phyloP scores from a whole-genome alignment of 192 early-diverging fungal species.

The Phycomyces nitens region DNA sequence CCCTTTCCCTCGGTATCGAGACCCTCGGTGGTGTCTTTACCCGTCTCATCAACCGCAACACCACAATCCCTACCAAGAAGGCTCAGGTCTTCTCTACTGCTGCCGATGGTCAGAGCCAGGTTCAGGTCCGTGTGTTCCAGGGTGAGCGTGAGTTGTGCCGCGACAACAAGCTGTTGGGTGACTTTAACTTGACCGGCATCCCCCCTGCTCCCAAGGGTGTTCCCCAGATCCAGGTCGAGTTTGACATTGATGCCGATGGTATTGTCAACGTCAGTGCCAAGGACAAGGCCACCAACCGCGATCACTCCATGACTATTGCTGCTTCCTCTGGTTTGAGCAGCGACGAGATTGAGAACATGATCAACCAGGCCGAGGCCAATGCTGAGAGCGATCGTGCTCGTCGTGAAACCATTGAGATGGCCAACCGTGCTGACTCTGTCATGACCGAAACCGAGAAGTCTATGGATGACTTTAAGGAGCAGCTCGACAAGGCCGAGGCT shows the following conservation, averaged over 20 bases:
- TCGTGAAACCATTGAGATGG: constrained; percentile 91
- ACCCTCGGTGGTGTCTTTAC: constrained; percentile 98
- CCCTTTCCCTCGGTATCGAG: constrained; percentile 97
- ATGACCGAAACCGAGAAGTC: constrained; percentile 93
- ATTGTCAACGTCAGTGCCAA: constrained; percentile 96
- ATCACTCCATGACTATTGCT: constrained; percentile 94
- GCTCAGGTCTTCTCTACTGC: constrained; percentile 99
- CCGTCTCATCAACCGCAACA: constrained; percentile 94
- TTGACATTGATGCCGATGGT: constrained; percentile 99
- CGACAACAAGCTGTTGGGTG: constrained; percentile 97
- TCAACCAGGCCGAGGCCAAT: constrained; percentile 83
- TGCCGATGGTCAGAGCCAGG: constrained; percentile 95
- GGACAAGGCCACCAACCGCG: constrained; percentile 94
- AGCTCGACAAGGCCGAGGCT: constrained; percentile 82
- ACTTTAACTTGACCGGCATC: constrained; percentile 93
- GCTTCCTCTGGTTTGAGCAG: constrained; percentile 91
- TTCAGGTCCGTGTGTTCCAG: constrained; percentile 97
- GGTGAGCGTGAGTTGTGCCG: constrained; percentile 96
- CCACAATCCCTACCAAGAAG: constrained; percentile 99
- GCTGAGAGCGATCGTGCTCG: constrained; percentile 93
- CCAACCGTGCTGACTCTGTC: constrained; percentile 88
- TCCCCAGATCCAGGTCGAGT: constrained; percentile 97
- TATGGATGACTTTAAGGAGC: constrained; percentile 95
- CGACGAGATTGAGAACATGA: constrained; percentile 97
- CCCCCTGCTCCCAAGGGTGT: constrained; percentile 96